Evolutionary conservation across 2,329 filamentous ascomycete species (phyloP), one percentile per base, ranked within the genome.

Genomic region (Drechslerella dactyloides): DNA sequence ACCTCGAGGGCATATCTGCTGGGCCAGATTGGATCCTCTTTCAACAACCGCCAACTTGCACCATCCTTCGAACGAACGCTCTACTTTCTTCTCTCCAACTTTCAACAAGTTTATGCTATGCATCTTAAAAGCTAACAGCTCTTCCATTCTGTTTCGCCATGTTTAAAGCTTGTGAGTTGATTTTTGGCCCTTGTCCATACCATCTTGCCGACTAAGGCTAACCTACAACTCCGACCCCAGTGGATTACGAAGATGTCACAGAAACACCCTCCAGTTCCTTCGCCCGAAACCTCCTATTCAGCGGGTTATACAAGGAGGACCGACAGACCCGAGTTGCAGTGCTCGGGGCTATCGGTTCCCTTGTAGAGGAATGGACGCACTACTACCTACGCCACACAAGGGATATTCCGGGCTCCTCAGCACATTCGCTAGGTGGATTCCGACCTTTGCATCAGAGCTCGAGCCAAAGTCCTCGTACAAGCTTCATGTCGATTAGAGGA

Each of bases 341-440:
- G 0, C 60, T 72, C 10, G 56, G 55, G 23, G 60, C 60, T 40
- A 65, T 72, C 17, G 60, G 68, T 2, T 52, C 68, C 17, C 68
- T 72, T 30, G 68, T 72, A 23, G 68, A 72, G 15, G 68, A 65
- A 44, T 72, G 68, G 68, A 72, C 68, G 6, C 60, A 57, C 23
- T 72, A 72, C 56, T 72, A 72, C 60, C 42, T 72, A 48, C 68
- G 68, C 50, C 68, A 72, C 21, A 72, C 68, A n/a, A 72, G 42
- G 17, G 68, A 72, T 24, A 50, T 61, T 15, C 40, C 55, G 1
- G 55, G 62, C 10, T 50, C 52, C 42, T 54, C 68, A 11, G 56
- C 42, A 35, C 10, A 30, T 11, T 44, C 53, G 13, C 30, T 57
- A 52, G 57, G 68, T 37, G 68, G 68, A 44, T 72, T 72, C 24